A percentile compares a stretch with the other conserved stretches of the same genome.
phyloP scores from a whole-genome alignment of 2,329 filamentous ascomycete genomes.

The Trichoderma oligosporum region DNA sequence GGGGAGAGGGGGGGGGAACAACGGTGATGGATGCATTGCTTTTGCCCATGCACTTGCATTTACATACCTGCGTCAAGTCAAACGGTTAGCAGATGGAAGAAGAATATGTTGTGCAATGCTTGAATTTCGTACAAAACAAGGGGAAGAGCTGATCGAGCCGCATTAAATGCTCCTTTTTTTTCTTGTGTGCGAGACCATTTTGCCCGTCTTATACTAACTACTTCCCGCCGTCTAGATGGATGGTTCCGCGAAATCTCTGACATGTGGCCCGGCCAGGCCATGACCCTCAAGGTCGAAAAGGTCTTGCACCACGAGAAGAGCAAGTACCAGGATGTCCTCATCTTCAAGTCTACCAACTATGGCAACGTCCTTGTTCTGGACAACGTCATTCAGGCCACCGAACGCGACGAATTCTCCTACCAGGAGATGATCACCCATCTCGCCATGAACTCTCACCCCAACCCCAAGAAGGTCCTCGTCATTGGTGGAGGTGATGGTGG shows the following conservation, averaged over 20 bases:
- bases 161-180: no score
- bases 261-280: slow-evolving; percentile 99
- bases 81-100: not conserved
- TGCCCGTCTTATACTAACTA: not conserved
- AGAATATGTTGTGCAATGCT: not conserved
- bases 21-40: not conserved
- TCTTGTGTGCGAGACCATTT: no score
- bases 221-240: slow-evolving; percentile 67
- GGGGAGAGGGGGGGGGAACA: no score
- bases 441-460: slow-evolving; percentile 96
- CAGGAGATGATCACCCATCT: slow-evolving; percentile 99
- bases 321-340: slow-evolving; percentile 97
- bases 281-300: slow-evolving; percentile 97
- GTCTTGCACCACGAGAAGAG: slow-evolving; percentile 98
- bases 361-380: slow-evolving; percentile 95
- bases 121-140: no score
- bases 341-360: slow-evolving; percentile 97
- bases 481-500: slow-evolving; percentile 97
- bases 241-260: slow-evolving; percentile 99
- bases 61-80: no score
- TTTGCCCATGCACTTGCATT: not conserved
- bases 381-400: slow-evolving; percentile 98
- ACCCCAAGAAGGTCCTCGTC: slow-evolving; percentile 97
- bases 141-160: no score
- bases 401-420: slow-evolving; percentile 98